phyloP scores from a whole-genome alignment of 148 eudicot genomes.

The Camellia lanceoleosa region DNA sequence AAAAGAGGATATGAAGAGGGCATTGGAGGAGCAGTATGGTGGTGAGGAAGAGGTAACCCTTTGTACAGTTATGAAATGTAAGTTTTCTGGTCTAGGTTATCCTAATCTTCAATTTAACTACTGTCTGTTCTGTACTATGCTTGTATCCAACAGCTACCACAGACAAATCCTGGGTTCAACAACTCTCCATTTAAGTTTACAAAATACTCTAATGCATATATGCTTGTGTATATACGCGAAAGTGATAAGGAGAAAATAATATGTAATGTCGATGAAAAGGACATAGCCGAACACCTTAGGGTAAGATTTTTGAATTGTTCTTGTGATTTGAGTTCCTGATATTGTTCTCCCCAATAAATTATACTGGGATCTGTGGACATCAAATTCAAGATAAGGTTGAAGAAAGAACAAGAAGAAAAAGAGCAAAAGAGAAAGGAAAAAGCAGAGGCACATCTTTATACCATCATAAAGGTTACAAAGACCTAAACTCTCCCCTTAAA shows the following conservation, averaged over 20 bases:
- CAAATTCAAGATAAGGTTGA: slow-evolving; percentile 60
- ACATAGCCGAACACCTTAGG: slow-evolving; percentile 94
- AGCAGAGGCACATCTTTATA: slow-evolving; percentile 93
- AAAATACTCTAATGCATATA: slow-evolving; percentile 97
- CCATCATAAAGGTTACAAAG: slow-evolving; percentile 84
- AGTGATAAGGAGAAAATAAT: slow-evolving; percentile 93
- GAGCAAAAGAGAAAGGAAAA: slow-evolving; percentile 84
- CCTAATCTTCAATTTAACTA: background rate
- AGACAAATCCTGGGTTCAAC: slow-evolving; percentile 85
- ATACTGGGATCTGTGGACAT: slow-evolving; percentile 1
- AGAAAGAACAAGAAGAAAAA: slow-evolving; percentile 89
- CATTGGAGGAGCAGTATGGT: slow-evolving; percentile 93
- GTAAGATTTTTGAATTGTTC: slow-evolving; percentile 36
- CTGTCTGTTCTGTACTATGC: slow-evolving; percentile 15
- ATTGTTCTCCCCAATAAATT: background rate
- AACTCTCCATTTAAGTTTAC: slow-evolving; percentile 74
- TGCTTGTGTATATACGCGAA: slow-evolving; percentile 96
- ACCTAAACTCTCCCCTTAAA: background rate
- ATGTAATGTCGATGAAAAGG: slow-evolving; percentile 91
- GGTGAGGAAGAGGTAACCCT: slow-evolving; percentile 89
- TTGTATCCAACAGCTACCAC: slow-evolving; percentile 61
- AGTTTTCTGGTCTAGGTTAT: slow-evolving; percentile 5
- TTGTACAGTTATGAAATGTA: background rate
- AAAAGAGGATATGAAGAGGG: slow-evolving; percentile 87
- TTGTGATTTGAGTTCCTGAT: slow-evolving; percentile 15